Evolutionary conservation across 2,329 filamentous ascomycete species (phyloP), one percentile per base, ranked within the genome.

Genomic region (Immersiporthe knoxdaviesiana): DNA sequence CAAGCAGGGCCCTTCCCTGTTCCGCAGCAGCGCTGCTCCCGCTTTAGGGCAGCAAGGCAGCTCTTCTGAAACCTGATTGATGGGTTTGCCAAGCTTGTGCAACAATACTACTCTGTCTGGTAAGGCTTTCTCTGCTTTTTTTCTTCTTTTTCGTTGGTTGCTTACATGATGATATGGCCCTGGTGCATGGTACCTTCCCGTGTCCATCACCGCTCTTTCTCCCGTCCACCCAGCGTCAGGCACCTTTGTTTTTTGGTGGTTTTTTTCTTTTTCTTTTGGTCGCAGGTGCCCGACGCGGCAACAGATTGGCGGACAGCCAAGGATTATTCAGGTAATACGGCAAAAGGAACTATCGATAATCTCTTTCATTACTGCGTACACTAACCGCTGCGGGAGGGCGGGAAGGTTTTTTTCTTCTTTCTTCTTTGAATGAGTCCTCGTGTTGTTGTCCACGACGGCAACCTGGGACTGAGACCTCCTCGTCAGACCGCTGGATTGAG

Each of bases 1-100:
- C 4, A 3, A 68, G 68, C 69, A 69, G 62, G 69, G 69, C 59
- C 58, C 67, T 64, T 47, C 69, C 69, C 56, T 71, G 69, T 24
- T 30, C 7, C 11, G 11, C 12, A 27, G n/a, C n/a, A 27, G 21
- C 61, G 30, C 21, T 14, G 32, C 39, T 32, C 5, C 41, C 16
- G 18, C 32, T 35, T 5, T 41, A 30, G 41, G 41, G 39, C 32
- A 37, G 24, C 27, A 56, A 30, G 52, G 52, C 52, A 68, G 52
- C 41, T 41, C 11, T 50, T 67, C 65, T 63, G 69, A 67, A 65
- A 65, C 69, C 67, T 41, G 70, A 39, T 68, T 61, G 41, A 41
- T 30, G 63, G 30, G 56, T 58, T 61, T 14, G 60, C 61, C 27
- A 64, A 73, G 67, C 70, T 18, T 67, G 41, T 41, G n/a, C 14